phyloP scores from a whole-genome alignment of 257 asterid genomes.

The Apocynum venetum region DNA sequence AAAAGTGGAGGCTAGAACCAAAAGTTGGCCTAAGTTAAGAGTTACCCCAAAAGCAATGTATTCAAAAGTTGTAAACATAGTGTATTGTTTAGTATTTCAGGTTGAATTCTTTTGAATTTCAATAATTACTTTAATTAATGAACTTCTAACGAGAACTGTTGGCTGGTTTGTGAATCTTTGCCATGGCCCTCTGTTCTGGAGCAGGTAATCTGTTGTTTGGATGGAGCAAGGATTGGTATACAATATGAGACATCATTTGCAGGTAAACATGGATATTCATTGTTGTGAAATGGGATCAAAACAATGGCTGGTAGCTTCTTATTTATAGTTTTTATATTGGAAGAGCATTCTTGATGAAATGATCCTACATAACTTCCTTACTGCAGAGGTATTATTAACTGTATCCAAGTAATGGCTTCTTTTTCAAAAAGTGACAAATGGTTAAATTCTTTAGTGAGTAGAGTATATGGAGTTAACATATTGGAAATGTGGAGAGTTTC shows the following conservation, averaged over 20 bases:
- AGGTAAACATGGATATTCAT: slow-evolving; percentile 40
- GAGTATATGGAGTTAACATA: neutral
- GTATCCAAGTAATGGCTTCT: neutral
- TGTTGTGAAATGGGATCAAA: neutral
- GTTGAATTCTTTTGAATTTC: neutral
- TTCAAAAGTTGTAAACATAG: neutral
- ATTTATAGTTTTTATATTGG: neutral
- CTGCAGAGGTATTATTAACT: neutral
- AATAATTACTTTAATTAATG: neutral
- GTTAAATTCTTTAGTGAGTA: neutral
- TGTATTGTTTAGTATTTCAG: neutral
- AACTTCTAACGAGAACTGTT: neutral
- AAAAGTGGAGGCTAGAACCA: neutral
- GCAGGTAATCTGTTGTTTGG: slow-evolving; percentile 90
- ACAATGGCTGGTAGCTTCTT: neutral
- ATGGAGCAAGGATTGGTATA: slow-evolving; percentile 92
- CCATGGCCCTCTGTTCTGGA: slow-evolving; percentile 10
- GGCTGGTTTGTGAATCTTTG: slow-evolving; percentile 1
- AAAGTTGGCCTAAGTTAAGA: neutral
- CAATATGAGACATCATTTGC: slow-evolving; percentile 90
- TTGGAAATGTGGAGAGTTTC: too few relatives aligned
- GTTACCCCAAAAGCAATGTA: neutral
- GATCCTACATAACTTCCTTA: neutral
- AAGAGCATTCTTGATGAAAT: neutral
- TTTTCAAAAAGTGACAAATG: too few relatives aligned